These are phyloP conservation scores for Salmacisia buchloeana DNA, from an alignment of 1,284 basidiomycete species.

Conservation along the genomic window DNA sequence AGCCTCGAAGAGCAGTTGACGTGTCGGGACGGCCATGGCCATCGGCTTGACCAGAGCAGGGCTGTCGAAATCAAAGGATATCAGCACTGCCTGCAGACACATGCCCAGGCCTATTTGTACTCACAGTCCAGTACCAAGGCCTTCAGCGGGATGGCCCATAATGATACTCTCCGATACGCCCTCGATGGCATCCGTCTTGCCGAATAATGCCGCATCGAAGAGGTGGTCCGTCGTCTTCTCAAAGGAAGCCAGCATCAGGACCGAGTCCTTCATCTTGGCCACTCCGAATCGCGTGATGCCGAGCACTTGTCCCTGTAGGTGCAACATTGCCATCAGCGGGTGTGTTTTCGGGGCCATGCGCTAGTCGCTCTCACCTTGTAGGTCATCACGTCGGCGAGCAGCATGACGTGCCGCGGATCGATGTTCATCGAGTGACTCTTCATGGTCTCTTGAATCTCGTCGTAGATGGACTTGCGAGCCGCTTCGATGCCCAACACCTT, in stretches of 20 bases:
- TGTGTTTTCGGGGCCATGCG: neutral
- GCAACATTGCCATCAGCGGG: too few relatives aligned
- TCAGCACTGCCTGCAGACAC: neutral
- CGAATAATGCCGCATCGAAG: constrained; percentile 93
- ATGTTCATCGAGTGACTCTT: constrained; percentile 95
- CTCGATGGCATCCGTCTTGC: constrained; percentile 88
- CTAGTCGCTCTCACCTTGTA: constrained; percentile 67
- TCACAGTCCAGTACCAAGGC: constrained; percentile 80
- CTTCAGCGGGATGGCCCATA: constrained; percentile 96
- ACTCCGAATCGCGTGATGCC: constrained; percentile 99
- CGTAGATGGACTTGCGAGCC: constrained; percentile 86
- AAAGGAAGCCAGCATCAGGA: constrained; percentile 97
- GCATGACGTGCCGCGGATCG: constrained; percentile 97
- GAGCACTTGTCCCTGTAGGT: constrained; percentile 80
- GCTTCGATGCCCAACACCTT: constrained; percentile 96
- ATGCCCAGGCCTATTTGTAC: too few relatives aligned
- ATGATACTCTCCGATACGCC: constrained; percentile 99
- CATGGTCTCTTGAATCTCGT: constrained; percentile 96
- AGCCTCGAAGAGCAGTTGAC: constrained; percentile 2
- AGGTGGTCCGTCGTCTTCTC: constrained; percentile 99
- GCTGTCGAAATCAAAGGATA: neutral
- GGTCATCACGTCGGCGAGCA: constrained; percentile 96
- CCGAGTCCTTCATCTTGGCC: constrained; percentile 99
- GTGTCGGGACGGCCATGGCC: neutral
- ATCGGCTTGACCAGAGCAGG: neutral